These are phyloP conservation scores for Acaromyces ingoldii DNA, from an alignment of 1,284 basidiomycete species.

Conservation along the genomic window DNA sequence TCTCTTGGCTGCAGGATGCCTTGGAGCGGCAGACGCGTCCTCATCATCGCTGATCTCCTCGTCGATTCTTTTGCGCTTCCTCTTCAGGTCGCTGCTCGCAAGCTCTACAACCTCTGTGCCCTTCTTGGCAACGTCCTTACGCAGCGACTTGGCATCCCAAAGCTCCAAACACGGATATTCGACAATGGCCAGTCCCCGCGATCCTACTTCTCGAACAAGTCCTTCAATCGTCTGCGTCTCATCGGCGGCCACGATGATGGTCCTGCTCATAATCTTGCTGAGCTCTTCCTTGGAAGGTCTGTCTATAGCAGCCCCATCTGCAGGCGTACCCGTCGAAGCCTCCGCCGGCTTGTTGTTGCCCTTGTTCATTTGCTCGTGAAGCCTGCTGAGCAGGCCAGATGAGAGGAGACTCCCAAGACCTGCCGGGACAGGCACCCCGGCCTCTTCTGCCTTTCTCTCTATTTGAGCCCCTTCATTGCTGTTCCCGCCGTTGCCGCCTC, in stretches of 20 bases:
- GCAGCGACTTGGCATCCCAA: neutral
- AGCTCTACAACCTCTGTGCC: neutral
- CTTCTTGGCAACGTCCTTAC: neutral
- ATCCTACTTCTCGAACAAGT: neutral
- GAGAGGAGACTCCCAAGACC: neutral
- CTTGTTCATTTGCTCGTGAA: neutral
- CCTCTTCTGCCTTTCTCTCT: too few species aligned
- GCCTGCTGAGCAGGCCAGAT: neutral
- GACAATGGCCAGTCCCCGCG: constrained; percentile 3
- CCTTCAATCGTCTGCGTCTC: neutral
- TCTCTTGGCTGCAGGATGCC: neutral
- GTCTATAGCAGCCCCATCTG: neutral
- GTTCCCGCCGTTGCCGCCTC: neutral
- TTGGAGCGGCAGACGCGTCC: neutral
- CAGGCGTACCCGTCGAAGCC: neutral
- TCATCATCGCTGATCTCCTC: neutral
- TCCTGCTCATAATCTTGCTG: neutral
- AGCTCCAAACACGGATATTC: constrained; percentile 6
- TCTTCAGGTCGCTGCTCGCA: neutral
- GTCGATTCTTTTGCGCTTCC: too few species aligned
- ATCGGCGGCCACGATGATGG: neutral
- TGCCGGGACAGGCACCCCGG: neutral
- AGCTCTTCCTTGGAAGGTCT: neutral
- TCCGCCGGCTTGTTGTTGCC: neutral
- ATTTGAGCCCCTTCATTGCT: neutral